Evolutionary conservation across 257 asterid genomes (phyloP).

Genomic region (Leptodermis oblonga): DNA sequence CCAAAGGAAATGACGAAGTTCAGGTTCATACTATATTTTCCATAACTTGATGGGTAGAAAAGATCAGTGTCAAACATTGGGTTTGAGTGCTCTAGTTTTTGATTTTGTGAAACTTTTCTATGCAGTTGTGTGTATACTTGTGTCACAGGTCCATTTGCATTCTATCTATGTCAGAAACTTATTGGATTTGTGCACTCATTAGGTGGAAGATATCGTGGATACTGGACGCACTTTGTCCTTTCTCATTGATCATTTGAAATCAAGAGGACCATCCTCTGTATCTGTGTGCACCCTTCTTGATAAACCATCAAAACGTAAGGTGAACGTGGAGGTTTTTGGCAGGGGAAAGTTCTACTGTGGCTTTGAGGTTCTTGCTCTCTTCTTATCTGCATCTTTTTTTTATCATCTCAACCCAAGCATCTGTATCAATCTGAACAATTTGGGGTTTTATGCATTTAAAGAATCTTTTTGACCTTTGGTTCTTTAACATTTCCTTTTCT

Average conservation of each 20-base stretch:
- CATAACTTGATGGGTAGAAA: background rate
- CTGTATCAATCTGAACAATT: background rate
- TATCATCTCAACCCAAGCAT: background rate
- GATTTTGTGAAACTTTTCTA: background rate
- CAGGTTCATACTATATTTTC: background rate
- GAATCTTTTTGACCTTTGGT: slow-evolving; percentile 2
- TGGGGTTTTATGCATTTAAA: background rate
- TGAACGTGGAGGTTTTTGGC: slow-evolving; percentile 61
- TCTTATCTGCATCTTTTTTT: background rate
- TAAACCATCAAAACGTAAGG: slow-evolving; percentile 64
- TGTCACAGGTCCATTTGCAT: background rate
- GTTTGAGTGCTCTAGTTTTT: background rate
- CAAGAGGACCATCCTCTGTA: slow-evolving; percentile 73
- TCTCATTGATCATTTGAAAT: slow-evolving; percentile 66
- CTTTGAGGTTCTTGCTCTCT: slow-evolving; percentile 54
- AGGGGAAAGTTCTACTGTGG: slow-evolving; percentile 81
- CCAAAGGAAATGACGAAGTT: too few relatives aligned
- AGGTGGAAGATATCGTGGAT: slow-evolving; percentile 97
- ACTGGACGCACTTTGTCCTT: slow-evolving; percentile 70
- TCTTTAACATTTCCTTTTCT: background rate
- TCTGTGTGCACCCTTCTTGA: slow-evolving; percentile 86
- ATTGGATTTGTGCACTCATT: slow-evolving; percentile 1
- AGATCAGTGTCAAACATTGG: background rate
- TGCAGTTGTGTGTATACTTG: background rate
- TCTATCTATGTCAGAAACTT: background rate